Evolutionary conservation across 805 yeast species (phyloP).

Genomic region (Grigorovia humatica): DNA sequence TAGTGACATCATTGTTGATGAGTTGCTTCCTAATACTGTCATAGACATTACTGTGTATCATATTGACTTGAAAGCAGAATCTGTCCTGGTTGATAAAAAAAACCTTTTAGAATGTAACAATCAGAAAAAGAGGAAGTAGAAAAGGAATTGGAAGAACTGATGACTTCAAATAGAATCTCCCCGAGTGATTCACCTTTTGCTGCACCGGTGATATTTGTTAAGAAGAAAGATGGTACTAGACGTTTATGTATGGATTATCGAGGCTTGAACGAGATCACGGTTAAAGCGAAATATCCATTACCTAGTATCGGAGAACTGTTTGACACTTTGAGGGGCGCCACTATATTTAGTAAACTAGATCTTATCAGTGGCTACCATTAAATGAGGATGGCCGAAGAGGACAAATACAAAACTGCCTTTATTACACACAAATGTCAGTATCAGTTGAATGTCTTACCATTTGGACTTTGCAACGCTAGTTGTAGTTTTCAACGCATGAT

Average conservation of each 20-base stretch:
- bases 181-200: background rate
- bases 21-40: too few species aligned
- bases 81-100: too few species aligned
- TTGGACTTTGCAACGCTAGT: too few species aligned
- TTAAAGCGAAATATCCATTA: slow-evolving; percentile 3
- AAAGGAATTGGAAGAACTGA: background rate
- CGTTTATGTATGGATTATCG: slow-evolving; percentile 6
- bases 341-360: slow-evolving; percentile 5
- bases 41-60: too few species aligned
- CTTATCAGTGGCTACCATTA: slow-evolving; percentile 11
- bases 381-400: slow-evolving; percentile 7
- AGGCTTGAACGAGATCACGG: slow-evolving; percentile 3
- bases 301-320: slow-evolving; percentile 2
- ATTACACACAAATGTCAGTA: slow-evolving; percentile 10
- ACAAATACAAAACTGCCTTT: slow-evolving; percentile 7
- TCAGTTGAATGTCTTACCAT: slow-evolving; percentile 4
- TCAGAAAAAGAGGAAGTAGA: background rate
- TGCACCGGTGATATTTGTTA: slow-evolving; percentile 2
- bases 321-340: background rate
- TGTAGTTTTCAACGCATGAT: too few species aligned
- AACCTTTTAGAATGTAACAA: background rate
- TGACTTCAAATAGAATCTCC: background rate
- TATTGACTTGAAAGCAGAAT: too few species aligned
- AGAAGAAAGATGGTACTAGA: background rate
- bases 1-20: too few species aligned